phyloP scores from a whole-genome alignment of 164 flowering plant genomes.

The Chimonanthus praecox region DNA sequence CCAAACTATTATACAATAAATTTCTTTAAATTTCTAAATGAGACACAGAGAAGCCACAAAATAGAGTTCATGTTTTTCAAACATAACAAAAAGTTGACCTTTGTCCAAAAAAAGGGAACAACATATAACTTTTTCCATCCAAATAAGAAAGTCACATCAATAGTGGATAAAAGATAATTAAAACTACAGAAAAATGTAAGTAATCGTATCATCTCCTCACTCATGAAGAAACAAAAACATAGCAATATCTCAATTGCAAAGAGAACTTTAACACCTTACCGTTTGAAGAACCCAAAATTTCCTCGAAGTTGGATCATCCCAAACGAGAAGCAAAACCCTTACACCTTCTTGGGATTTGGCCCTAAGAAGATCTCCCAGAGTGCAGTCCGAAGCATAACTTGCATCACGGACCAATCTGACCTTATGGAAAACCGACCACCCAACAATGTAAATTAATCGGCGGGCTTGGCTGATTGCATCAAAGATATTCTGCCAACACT shows the following conservation, averaged over 20 bases:
- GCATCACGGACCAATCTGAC: conserved; percentile 67
- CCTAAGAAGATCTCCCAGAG: conserved; percentile 79
- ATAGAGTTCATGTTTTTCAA: not conserved
- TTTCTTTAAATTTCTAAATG: not conserved
- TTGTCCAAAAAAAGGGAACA: too few relatives aligned
- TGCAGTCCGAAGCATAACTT: conserved; percentile 32
- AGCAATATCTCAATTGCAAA: not conserved
- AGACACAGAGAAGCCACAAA: not conserved
- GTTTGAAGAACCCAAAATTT: conserved; percentile 74
- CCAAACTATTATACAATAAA: not conserved
- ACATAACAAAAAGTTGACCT: too few relatives aligned
- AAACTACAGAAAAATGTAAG: not conserved
- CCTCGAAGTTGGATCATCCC: conserved; percentile 99
- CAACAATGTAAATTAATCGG: conserved; percentile 72
- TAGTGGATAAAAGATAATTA: not conserved
- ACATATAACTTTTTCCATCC: not conserved
- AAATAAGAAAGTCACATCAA: not conserved
- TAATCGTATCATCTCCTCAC: not conserved
- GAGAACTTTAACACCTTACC: conserved; percentile 25
- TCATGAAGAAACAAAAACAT: not conserved
- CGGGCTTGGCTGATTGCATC: conserved; percentile 82
- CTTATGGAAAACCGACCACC: conserved; percentile 96
- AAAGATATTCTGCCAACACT: conserved; percentile 87
- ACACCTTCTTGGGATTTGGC: conserved; percentile 94
- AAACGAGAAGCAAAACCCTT: conserved; percentile 86